Conservation (phyloP, 1,284 basidiomycete genomes). For the Takashimella koratensis region DNA sequence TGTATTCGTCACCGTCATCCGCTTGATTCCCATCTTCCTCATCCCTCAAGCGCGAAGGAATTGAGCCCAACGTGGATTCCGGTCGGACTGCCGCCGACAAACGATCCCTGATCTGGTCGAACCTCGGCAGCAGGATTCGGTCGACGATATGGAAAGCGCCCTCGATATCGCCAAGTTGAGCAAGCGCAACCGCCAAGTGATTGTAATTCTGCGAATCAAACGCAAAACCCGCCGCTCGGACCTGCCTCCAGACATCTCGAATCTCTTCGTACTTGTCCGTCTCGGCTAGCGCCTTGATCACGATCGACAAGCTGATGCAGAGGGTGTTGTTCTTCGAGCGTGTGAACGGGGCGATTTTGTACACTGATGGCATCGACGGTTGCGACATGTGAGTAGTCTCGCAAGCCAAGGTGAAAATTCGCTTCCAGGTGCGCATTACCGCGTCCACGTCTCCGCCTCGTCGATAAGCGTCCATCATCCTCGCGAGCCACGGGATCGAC, state of each 20-base stretch:
- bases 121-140: constrained; percentile 66
- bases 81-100: neutral
- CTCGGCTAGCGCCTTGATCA: constrained; percentile 70
- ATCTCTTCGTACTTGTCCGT: constrained; percentile 64
- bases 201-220: constrained; percentile 96
- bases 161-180: constrained; percentile 72
- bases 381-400: constrained; percentile 19
- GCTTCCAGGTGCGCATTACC: constrained; percentile 65
- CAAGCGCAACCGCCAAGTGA: constrained; percentile 68
- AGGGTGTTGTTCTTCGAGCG: constrained; percentile 55
- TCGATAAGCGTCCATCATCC: constrained; percentile 73
- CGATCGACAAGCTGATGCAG: constrained; percentile 77
- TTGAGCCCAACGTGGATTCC: neutral
- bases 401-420: constrained; percentile 60
- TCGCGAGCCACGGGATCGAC: constrained; percentile 60
- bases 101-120: constrained; percentile 39
- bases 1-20: neutral
- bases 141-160: constrained; percentile 82
- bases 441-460: constrained; percentile 58
- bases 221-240: constrained; percentile 65
- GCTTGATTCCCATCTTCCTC: neutral
- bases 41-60: neutral
- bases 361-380: constrained; percentile 2
- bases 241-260: constrained; percentile 63
- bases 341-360: constrained; percentile 5